Evolutionary conservation across 495 filamentous ascomycete species (phyloP).

Genomic region (Penicillium roqueforti): DNA sequence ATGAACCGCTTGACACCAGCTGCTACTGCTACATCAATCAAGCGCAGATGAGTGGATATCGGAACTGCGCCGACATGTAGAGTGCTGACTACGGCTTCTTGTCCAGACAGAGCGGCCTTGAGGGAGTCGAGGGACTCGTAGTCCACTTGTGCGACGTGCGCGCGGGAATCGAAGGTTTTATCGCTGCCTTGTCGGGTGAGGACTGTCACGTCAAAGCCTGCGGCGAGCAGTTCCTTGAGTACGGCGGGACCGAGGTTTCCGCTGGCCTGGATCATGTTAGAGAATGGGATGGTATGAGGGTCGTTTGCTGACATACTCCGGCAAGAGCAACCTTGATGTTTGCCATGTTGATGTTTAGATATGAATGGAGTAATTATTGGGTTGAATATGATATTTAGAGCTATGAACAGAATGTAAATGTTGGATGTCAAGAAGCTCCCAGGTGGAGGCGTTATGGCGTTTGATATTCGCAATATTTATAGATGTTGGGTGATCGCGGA

Average conservation of each 20-base stretch:
- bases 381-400: background rate
- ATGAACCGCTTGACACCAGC: slow-evolving; percentile 60
- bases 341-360: background rate
- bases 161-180: slow-evolving; percentile 34
- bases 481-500: too few relatives aligned
- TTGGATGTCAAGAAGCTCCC: background rate
- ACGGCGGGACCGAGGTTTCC: slow-evolving; percentile 59
- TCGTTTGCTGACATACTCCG: background rate
- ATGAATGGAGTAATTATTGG: slow-evolving; percentile 4
- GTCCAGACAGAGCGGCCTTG: slow-evolving; percentile 31
- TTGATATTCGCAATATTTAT: background rate
- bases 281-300: background rate
- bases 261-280: slow-evolving; percentile 38
- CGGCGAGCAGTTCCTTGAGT: slow-evolving; percentile 49
- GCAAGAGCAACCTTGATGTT: slow-evolving; percentile 2
- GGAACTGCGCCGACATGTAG: slow-evolving; percentile 34
- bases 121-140: slow-evolving; percentile 52
- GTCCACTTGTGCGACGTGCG: slow-evolving; percentile 47
- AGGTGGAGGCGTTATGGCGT: background rate
- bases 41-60: slow-evolving; percentile 33
- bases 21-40: slow-evolving; percentile 57
- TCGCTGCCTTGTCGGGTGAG: slow-evolving; percentile 48
- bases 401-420: background rate
- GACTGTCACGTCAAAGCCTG: slow-evolving; percentile 55
- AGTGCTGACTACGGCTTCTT: slow-evolving; percentile 33